A percentile compares a stretch with the other conserved stretches of the same genome.
phyloP scores from a whole-genome alignment of 495 filamentous ascomycete genomes.

The Penicillium mononematosum region DNA sequence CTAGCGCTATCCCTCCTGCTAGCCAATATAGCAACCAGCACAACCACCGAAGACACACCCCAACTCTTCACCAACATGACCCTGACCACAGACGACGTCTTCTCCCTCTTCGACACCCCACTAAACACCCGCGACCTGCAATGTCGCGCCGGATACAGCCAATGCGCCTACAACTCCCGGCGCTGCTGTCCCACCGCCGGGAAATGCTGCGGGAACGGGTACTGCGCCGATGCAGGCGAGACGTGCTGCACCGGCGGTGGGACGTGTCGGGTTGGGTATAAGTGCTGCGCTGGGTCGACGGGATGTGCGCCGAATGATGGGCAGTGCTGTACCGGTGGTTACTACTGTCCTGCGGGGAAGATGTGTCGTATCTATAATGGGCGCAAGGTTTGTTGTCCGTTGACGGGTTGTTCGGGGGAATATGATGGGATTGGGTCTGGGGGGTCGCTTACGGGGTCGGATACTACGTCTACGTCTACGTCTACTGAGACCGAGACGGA shows the following conservation, averaged over 20 bases:
- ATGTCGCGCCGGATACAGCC: conserved; percentile 16
- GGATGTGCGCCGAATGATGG: conserved; percentile 19
- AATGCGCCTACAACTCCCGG: conserved; percentile 14
- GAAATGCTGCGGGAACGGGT: conserved; percentile 21
- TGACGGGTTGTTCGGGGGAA: conserved; percentile 18
- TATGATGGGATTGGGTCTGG: neutral
- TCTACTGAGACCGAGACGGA: neutral
- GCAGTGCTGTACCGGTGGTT: conserved; percentile 22
- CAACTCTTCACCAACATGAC: conserved; percentile 11
- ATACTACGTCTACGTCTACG: neutral
- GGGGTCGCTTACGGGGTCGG: neutral
- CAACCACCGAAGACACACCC: conserved; percentile 6
- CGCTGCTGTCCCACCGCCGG: conserved; percentile 16
- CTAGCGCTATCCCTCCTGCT: conserved; percentile 9
- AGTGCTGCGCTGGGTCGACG: conserved; percentile 18
- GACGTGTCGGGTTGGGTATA: conserved; percentile 20
- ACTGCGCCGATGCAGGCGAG: conserved; percentile 17
- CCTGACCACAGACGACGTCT: neutral
- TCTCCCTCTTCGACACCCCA: conserved; percentile 4
- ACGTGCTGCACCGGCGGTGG: conserved; percentile 18
- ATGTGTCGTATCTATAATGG: conserved; percentile 18
- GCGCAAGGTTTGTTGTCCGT: conserved; percentile 20
- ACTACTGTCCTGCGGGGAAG: conserved; percentile 22
- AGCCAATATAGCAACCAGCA: neutral
- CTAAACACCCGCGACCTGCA: conserved; percentile 4